Evolutionary conservation across 768 basidiomycete genomes (phyloP).

Genomic region (Suillus discolor): DNA sequence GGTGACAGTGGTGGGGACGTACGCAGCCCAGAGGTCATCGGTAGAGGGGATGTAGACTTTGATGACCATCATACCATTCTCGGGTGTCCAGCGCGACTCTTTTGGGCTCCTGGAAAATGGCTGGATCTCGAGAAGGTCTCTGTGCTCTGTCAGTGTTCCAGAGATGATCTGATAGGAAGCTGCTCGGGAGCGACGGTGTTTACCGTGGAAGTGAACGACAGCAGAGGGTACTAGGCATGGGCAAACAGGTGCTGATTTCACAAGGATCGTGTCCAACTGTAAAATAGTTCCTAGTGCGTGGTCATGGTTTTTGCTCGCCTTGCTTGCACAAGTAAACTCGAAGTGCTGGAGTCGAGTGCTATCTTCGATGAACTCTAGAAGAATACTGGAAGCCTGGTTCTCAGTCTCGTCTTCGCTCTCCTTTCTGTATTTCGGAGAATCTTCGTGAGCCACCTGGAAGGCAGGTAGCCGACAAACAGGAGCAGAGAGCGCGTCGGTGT

Average conservation of each 20-base stretch:
- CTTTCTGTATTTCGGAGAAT: not conserved
- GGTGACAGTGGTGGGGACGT: constrained; percentile 32
- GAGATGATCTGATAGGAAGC: constrained; percentile 2
- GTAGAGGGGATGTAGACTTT: constrained; percentile 42
- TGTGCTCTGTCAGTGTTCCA: not conserved
- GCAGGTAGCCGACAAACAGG: constrained; percentile 1
- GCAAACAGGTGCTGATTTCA: not conserved
- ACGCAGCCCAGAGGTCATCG: constrained; percentile 43
- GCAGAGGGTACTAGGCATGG: not conserved
- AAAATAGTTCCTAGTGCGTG: not conserved
- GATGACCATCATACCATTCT: constrained; percentile 37
- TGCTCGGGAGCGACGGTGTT: constrained; percentile 10
- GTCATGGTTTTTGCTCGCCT: not conserved
- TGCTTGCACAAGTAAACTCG: not conserved
- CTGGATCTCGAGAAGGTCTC: not conserved
- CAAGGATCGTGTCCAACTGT: not conserved
- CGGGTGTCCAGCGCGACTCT: constrained; percentile 33
- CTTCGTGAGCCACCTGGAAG: not conserved
- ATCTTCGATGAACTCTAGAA: not conserved
- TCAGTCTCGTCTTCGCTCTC: constrained; percentile 7
- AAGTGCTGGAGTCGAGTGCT: not conserved
- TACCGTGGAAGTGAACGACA: not conserved
- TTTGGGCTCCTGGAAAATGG: not conserved
- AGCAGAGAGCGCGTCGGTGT: not conserved
- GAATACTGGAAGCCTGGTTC: not conserved